phyloP scores from a whole-genome alignment of 2,329 filamentous ascomycete species.

The Monosporascus sp. region DNA sequence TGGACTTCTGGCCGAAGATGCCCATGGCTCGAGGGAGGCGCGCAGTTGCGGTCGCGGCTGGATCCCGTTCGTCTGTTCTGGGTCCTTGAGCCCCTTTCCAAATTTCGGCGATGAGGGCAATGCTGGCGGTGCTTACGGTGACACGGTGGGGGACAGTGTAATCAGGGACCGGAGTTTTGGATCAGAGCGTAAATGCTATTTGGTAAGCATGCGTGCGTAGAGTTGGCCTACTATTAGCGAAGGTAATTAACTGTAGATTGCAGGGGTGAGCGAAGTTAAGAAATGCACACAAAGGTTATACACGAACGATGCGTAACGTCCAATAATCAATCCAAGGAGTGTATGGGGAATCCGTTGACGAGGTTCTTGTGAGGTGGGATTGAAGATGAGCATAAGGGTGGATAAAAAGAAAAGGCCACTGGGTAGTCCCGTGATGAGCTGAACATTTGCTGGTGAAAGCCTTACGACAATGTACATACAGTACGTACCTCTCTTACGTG shows the following conservation, averaged over 20 bases:
- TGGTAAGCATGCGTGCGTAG: neutral
- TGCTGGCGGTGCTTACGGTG: too few species aligned
- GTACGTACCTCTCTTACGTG: too few species aligned
- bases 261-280: neutral
- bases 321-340: neutral
- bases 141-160: neutral
- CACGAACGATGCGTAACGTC: neutral
- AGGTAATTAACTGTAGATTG: neutral
- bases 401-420: neutral
- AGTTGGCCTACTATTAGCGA: neutral
- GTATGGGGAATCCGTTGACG: neutral
- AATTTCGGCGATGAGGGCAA: too few species aligned
- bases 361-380: neutral
- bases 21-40: conserved; percentile 27
- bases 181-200: neutral
- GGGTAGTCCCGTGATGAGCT: neutral
- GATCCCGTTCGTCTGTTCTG: neutral
- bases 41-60: neutral
- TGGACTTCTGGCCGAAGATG: conserved; percentile 39
- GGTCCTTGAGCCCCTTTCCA: neutral
- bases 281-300: neutral
- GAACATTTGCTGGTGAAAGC: neutral
- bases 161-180: neutral
- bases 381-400: neutral
- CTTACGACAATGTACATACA: neutral